Percentiles rank a stretch among this genome's conserved stretches.
phyloP scores from a whole-genome alignment of 2,329 filamentous ascomycete genomes.

The Aureobasidium lini region DNA sequence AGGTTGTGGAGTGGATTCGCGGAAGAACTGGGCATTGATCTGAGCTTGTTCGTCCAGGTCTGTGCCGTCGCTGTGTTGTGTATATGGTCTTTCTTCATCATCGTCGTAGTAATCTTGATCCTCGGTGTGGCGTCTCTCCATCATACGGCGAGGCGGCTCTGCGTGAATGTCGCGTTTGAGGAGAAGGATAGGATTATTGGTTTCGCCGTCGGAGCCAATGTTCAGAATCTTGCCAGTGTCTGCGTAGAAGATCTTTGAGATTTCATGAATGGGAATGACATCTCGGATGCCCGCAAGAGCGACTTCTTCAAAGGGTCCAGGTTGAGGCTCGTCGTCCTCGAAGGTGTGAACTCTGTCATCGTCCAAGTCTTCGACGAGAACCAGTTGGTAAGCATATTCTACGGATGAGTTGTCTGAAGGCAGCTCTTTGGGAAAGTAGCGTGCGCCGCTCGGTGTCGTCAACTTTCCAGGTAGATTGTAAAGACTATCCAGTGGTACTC shows the following conservation, averaged over 20 bases:
- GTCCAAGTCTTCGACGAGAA: slow-evolving; percentile 75
- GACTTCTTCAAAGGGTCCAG: slow-evolving; percentile 54
- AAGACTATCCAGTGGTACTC: slow-evolving; percentile 54
- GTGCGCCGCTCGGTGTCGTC: slow-evolving; percentile 13
- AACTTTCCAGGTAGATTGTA: slow-evolving; percentile 36
- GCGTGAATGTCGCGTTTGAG: slow-evolving; percentile 65
- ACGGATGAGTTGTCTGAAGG: slow-evolving; percentile 40
- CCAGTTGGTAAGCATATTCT: slow-evolving; percentile 73
- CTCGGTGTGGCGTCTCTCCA: slow-evolving; percentile 30
- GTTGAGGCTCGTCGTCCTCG: slow-evolving; percentile 52
- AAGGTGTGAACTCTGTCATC: slow-evolving; percentile 61
- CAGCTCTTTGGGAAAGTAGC: slow-evolving; percentile 21
- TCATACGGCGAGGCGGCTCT: slow-evolving; percentile 52
- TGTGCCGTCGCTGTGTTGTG: slow-evolving; percentile 9
- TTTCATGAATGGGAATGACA: slow-evolving; percentile 60
- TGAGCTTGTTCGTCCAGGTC: slow-evolving; percentile 34
- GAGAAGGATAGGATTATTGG: slow-evolving; percentile 65
- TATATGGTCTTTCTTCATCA: slow-evolving; percentile 21
- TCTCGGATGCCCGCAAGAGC: slow-evolving; percentile 57
- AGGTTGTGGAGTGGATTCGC: slow-evolving; percentile 31
- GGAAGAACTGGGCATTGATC: slow-evolving; percentile 37
- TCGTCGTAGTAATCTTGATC: slow-evolving; percentile 32
- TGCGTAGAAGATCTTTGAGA: slow-evolving; percentile 89
- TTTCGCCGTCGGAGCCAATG: slow-evolving; percentile 61
- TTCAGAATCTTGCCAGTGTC: slow-evolving; percentile 86